Evolutionary conservation across 1,284 basidiomycete species (phyloP).

Genomic region (Pseudozyma hubeiensis): DNA sequence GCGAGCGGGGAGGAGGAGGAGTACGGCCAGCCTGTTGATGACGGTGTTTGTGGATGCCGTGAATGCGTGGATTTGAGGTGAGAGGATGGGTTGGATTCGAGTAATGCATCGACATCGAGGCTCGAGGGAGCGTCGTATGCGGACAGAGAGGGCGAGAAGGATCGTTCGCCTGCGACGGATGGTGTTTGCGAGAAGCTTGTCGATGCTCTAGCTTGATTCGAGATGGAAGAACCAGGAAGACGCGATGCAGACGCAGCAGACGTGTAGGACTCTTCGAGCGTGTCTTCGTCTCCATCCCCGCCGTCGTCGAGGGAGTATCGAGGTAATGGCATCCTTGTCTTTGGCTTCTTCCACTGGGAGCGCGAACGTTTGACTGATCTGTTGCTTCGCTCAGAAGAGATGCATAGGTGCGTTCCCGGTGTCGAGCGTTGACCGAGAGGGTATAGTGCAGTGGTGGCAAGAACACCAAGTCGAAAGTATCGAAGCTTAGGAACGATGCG

Average conservation of each 20-base stretch:
- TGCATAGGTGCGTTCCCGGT: too few species aligned
- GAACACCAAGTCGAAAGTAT: not conserved
- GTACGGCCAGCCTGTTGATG: constrained; percentile 27
- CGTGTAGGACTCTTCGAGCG: constrained; percentile 25
- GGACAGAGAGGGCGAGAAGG: constrained; percentile 9
- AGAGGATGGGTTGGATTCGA: not conserved
- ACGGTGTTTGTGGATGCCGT: not conserved
- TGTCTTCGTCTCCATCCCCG: constrained; percentile 33
- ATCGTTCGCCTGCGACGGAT: not conserved
- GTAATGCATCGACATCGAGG: constrained; percentile 36
- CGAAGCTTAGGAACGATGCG: not conserved
- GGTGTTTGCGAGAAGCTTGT: constrained; percentile 12
- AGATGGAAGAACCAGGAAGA: not conserved
- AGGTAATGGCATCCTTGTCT: constrained; percentile 29
- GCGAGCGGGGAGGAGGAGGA: constrained; percentile 5
- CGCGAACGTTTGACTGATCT: not conserved
- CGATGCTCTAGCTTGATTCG: not conserved
- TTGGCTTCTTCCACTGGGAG: too few species aligned
- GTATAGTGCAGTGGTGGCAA: too few species aligned
- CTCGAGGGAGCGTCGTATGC: constrained; percentile 15
- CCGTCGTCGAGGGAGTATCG: constrained; percentile 41
- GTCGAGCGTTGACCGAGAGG: too few species aligned
- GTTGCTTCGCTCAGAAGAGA: too few species aligned
- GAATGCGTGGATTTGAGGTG: not conserved
- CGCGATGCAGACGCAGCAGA: constrained; percentile 25